Evolutionary conservation across 768 basidiomycete species (phyloP), one percentile per base, ranked within the genome.

Genomic region (Boletellus emodensis): DNA sequence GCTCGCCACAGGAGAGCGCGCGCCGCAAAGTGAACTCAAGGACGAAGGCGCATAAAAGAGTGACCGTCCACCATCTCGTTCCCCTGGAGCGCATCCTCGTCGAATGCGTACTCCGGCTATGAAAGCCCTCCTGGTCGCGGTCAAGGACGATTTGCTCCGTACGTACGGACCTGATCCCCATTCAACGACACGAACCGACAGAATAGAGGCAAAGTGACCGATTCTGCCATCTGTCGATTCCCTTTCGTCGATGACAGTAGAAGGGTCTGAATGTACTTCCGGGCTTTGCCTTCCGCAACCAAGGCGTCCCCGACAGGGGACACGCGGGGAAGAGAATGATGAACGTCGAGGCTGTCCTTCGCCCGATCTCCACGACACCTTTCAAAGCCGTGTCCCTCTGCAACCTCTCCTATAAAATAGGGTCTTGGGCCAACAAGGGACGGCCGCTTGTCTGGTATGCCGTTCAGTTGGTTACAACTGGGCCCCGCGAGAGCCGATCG

Each of bases 371-470:
- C 77, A 71, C 78, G 68, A 72, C 78, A 75, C 75, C 6, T 82
- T 78, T 76, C 77, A 82, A 78, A 72, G 51, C 51, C 30, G 7
- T 11, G 14, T 13, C 35, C 48, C 51, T 61, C 54, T 28, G 17
- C 5, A 30, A 1, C 62, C 62, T 62, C 59, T 46, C 59, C 61
- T 42, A 18, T 24, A 4, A 56, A 52, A 30, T 52, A 71, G 68
- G 70, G 71, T 81, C 78, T 77, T 76, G 54, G 73, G 58, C 68
- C 55, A 54, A 53, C 54, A 60, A 61, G 52, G 56, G 51, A 58
- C 24, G 6, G 61, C 58, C 69, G 72, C 55, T 68, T 87, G 78
- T 83, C 84, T 84, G 83, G 82, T 87, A 79, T 77, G 81, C 68
- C 75, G 77, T 76, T 79, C 71, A 72, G 74, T 71, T 59, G 64